Evolutionary conservation across 371 early-diverging fungal species (phyloP).

Genomic region (Mucor velutinosus): DNA sequence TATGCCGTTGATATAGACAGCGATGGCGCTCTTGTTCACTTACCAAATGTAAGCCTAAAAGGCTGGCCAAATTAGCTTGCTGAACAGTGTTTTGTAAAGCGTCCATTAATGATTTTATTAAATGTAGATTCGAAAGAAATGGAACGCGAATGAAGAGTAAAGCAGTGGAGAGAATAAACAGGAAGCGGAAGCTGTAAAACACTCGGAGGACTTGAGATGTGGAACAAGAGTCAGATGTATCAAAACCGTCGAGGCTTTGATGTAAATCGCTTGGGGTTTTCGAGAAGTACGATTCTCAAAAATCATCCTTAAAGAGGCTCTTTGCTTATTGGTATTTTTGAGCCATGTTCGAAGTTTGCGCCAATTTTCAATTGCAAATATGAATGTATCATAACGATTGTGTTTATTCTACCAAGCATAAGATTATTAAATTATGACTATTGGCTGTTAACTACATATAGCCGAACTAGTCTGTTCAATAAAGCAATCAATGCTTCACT

Average conservation of each 20-base stretch:
- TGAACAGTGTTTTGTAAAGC: conserved; percentile 38
- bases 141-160: neutral
- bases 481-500: too few species aligned
- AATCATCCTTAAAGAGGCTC: too few species aligned
- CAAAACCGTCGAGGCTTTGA: neutral
- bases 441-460: too few species aligned
- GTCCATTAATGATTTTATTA: conserved; percentile 32
- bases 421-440: too few species aligned
- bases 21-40: neutral
- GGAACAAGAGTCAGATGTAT: neutral
- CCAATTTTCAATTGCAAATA: too few species aligned
- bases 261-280: neutral
- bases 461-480: too few species aligned
- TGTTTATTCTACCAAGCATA: too few species aligned
- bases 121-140: neutral
- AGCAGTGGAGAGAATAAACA: neutral
- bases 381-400: too few species aligned
- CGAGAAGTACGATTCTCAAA: too few species aligned
- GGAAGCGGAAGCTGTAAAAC: neutral
- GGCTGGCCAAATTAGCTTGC: conserved; percentile 48
- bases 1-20: neutral
- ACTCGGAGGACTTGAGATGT: neutral
- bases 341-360: too few species aligned
- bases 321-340: too few species aligned
- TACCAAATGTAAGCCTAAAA: conserved; percentile 53